Percentiles rank a stretch among this genome's conserved stretches.
Conservation (phyloP, 2,329 filamentous ascomycete species). For the Emmonsiellopsis sp. region DNA sequence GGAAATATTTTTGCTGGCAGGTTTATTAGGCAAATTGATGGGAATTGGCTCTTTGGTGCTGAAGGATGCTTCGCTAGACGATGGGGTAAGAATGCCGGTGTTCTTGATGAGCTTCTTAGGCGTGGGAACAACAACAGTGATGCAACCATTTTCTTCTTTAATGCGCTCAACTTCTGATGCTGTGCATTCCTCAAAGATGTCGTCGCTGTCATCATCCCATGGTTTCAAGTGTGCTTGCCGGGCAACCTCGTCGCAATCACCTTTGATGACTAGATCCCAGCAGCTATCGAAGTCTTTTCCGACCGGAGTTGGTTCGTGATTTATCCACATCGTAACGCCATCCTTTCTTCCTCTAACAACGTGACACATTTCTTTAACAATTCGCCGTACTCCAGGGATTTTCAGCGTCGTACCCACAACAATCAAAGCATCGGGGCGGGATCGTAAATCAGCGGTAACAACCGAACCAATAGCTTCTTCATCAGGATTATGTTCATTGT, state of each 20-base stretch:
- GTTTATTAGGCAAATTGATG: not conserved
- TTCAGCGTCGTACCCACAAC: constrained; percentile 95
- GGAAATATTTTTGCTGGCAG: constrained; percentile 2
- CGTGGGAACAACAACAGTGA: constrained; percentile 33
- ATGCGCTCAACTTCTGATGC: constrained; percentile 36
- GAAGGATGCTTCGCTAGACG: constrained; percentile 27
- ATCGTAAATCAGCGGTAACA: constrained; percentile 73
- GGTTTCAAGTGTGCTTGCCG: constrained; percentile 54
- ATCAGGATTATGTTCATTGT: constrained; percentile 95
- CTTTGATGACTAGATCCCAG: constrained; percentile 85
- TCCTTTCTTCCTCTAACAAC: constrained; percentile 69
- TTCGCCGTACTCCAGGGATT: constrained; percentile 80
- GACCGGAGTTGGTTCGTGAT: constrained; percentile 73
- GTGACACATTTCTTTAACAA: constrained; percentile 84
- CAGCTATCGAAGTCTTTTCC: constrained; percentile 81
- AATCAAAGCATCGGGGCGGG: constrained; percentile 80
- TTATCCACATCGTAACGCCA: constrained; percentile 89
- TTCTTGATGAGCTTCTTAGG: constrained; percentile 27
- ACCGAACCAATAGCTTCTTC: constrained; percentile 93
- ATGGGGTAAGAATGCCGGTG: constrained; percentile 33
- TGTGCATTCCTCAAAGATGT: constrained; percentile 36
- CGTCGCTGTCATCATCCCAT: constrained; percentile 45
- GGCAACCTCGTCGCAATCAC: constrained; percentile 82
- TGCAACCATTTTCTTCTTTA: constrained; percentile 28
- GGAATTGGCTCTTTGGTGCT: constrained; percentile 14